phyloP scores from a whole-genome alignment of 1,284 basidiomycete species.

The Irpex lacteus region DNA sequence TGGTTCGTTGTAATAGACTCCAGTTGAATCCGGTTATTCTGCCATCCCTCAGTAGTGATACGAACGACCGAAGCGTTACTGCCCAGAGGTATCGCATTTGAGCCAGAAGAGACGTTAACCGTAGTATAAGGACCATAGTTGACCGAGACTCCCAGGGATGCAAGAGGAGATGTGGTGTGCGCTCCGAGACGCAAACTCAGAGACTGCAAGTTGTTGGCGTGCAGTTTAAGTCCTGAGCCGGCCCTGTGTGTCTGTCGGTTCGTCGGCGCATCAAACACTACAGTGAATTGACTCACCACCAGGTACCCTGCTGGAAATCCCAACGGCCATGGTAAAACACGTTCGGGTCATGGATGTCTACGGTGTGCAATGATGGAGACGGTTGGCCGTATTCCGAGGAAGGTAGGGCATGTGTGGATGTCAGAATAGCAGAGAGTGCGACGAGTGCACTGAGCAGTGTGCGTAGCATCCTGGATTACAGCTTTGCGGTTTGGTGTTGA shows the following conservation, averaged over 20 bases:
- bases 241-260: constrained; percentile 35
- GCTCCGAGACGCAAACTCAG: constrained; percentile 47
- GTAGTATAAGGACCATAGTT: constrained; percentile 45
- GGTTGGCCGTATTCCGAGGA: neutral
- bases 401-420: neutral
- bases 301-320: constrained; percentile 37
- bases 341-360: constrained; percentile 29
- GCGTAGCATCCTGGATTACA: neutral
- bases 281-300: constrained; percentile 30
- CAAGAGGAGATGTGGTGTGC: constrained; percentile 45
- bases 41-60: constrained; percentile 55
- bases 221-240: constrained; percentile 53
- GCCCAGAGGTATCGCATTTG: constrained; percentile 36
- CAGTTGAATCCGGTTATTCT: constrained; percentile 55
- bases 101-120: constrained; percentile 46
- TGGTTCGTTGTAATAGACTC: constrained; percentile 44
- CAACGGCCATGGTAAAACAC: constrained; percentile 38
- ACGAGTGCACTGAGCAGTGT: neutral
- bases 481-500: neutral
- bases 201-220: constrained; percentile 41
- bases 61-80: constrained; percentile 33
- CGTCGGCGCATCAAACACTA: neutral
- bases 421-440: neutral
- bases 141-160: constrained; percentile 46
- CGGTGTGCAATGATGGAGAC: constrained; percentile 1